phyloP scores from a whole-genome alignment of 2,329 filamentous ascomycete species.

The Peltaster fructicola region DNA sequence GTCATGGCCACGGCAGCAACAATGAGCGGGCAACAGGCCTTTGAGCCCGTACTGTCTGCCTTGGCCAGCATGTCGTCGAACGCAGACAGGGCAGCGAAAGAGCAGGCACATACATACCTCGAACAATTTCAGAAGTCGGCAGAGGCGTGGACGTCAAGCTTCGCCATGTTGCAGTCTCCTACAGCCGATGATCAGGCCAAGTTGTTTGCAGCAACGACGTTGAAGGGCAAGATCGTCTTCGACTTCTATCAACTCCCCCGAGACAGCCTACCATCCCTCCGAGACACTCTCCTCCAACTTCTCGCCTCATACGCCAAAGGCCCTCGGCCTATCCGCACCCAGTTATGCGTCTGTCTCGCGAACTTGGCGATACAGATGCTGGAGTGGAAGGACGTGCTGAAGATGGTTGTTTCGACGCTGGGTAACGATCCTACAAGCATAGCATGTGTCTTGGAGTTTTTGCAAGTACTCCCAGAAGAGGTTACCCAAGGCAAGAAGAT shows the following conservation, averaged over 20 bases:
- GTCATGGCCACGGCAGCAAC: too few species aligned
- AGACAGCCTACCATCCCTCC: constrained; percentile 55
- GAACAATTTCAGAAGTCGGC: constrained; percentile 95
- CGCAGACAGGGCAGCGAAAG: constrained; percentile 65
- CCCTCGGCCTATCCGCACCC: constrained; percentile 60
- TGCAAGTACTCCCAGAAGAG: constrained; percentile 93
- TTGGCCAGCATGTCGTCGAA: constrained; percentile 80
- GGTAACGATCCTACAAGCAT: constrained; percentile 61
- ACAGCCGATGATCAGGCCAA: constrained; percentile 68
- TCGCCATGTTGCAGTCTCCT: constrained; percentile 65
- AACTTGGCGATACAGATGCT: constrained; percentile 93
- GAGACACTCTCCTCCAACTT: constrained; percentile 67
- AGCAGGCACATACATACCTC: constrained; percentile 77
- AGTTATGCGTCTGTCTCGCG: constrained; percentile 86
- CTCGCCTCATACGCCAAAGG: constrained; percentile 67
- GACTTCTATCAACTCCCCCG: constrained; percentile 78
- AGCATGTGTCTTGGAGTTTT: constrained; percentile 82
- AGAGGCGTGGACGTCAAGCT: constrained; percentile 78
- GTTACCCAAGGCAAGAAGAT: constrained; percentile 99
- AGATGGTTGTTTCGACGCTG: constrained; percentile 61
- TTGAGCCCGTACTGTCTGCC: constrained; percentile 68
- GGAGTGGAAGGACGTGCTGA: constrained; percentile 83
- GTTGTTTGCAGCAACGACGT: constrained; percentile 86
- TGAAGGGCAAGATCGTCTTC: constrained; percentile 99
- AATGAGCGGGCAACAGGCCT: too few species aligned